These are phyloP conservation scores for Salix purpurea DNA, from an alignment of 345 rosid species.

Conservation along the genomic window DNA sequence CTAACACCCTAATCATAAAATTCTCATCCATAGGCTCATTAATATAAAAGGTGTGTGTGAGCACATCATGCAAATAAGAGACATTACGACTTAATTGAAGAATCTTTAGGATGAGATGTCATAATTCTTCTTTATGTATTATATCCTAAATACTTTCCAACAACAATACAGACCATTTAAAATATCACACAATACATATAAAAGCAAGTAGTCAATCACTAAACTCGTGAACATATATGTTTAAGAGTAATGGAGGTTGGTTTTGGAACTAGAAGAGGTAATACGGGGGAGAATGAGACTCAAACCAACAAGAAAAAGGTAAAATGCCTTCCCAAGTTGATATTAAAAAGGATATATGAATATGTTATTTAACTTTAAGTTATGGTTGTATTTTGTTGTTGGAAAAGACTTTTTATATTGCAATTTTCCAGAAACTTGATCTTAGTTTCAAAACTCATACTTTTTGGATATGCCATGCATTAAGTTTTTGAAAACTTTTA, in stretches of 20 bases:
- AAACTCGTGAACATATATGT: neutral
- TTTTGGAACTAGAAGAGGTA: neutral
- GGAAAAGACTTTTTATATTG: neutral
- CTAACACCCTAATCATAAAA: neutral
- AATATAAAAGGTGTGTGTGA: too few relatives aligned
- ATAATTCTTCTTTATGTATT: too few relatives aligned
- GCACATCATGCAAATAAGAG: neutral
- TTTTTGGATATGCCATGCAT: neutral
- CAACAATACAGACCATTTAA: neutral
- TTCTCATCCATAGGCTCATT: neutral
- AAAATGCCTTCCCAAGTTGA: neutral
- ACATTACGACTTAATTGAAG: neutral
- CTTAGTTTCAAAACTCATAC: neutral
- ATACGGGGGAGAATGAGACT: too few relatives aligned
- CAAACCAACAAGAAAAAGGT: too few relatives aligned
- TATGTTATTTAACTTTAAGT: neutral
- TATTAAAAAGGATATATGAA: neutral
- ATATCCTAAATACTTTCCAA: neutral
- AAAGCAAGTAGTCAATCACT: neutral
- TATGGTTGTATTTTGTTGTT: constrained; percentile 1
- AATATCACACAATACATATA: neutral
- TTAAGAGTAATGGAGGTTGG: neutral
- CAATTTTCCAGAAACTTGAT: neutral
- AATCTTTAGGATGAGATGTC: neutral
- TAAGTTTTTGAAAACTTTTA: neutral